Base-by-base conservation (phyloP, 148 eudicot genomes). In the Nyssa sinensis region DNA sequence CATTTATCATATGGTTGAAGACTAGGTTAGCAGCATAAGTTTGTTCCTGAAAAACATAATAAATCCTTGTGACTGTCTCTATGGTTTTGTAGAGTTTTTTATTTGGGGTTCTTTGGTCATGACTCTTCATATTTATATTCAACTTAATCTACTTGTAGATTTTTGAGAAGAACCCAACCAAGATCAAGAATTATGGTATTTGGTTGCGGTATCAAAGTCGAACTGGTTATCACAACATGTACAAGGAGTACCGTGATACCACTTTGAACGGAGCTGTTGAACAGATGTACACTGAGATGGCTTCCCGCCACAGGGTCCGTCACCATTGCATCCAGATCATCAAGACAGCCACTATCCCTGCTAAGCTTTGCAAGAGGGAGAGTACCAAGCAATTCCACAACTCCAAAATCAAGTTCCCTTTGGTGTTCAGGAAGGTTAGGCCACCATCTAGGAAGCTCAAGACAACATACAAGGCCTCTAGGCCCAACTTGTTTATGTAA, bases 261-360 rank as follows among this genome's bases (percentile, higher is more conserved):
- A 92, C 97, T 8, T 27, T 88, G 81, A 92, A 90, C 3, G 97
- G 95, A 37, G 94, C 74, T 21, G 89, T 92, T 49, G 95, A 88
- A 75, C 95, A 92, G 62, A 90, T 92, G 97, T 88, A 90, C 88
- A 87, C 85, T 8, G 95, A 90, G 82, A 90, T 92, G 95, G 97
- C 93, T 64, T 90, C 95, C n/a, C 95, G 96, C 30, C 97, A 93
- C 85, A 79, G 95, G 64, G 95, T 92, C 24, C 83, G 97, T 17
- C 31, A 27, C 17, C 95, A 92, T 31, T 90, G 97, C 87, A 92
- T 92, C 66, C 95, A 92, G 71, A 90, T 92, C 67, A 92, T 90
- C 77, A 92, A 90, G 77, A 92, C 95, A 0, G 95, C 94, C 7
- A 90, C 90, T 0, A 79, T 91, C 74, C 90, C 96, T 0, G 91